Conservation (phyloP, 768 basidiomycete genomes). For the Suillus sp. region DNA sequence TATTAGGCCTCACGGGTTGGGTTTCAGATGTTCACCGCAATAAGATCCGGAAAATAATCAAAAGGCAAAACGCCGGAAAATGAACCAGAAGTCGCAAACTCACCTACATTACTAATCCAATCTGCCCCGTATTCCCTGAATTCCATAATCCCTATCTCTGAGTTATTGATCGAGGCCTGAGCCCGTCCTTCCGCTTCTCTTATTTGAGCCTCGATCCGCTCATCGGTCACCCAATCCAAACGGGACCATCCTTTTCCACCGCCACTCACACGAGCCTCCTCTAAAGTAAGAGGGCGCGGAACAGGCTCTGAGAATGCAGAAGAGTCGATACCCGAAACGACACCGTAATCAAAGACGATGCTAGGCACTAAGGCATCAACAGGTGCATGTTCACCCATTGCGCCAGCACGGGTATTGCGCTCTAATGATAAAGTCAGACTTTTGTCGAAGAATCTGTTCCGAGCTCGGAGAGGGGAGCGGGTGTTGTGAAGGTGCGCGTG, state of each 20-base stretch:
- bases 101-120: conserved; percentile 82
- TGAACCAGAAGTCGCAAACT: conserved; percentile 25
- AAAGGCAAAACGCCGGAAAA: not conserved
- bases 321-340: conserved; percentile 66
- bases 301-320: conserved; percentile 37
- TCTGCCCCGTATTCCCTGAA: conserved; percentile 82
- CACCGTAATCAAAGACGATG: conserved; percentile 80
- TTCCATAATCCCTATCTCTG: conserved; percentile 82
- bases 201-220: conserved; percentile 56
- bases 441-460: conserved; percentile 93
- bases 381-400: conserved; percentile 88
- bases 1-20: not conserved
- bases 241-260: conserved; percentile 49
- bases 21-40: not conserved
- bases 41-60: not conserved
- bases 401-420: conserved; percentile 79
- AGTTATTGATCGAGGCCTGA: conserved; percentile 63
- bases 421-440: conserved; percentile 82
- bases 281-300: conserved; percentile 9
- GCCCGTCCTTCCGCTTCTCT: conserved; percentile 59
- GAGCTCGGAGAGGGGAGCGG: conserved; percentile 63
- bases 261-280: conserved; percentile 11
- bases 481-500: conserved; percentile 78
- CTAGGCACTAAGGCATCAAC: conserved; percentile 90
- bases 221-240: conserved; percentile 77